Evolutionary conservation across 768 basidiomycete species (phyloP).

Genomic region (Leccinum variicolor): DNA sequence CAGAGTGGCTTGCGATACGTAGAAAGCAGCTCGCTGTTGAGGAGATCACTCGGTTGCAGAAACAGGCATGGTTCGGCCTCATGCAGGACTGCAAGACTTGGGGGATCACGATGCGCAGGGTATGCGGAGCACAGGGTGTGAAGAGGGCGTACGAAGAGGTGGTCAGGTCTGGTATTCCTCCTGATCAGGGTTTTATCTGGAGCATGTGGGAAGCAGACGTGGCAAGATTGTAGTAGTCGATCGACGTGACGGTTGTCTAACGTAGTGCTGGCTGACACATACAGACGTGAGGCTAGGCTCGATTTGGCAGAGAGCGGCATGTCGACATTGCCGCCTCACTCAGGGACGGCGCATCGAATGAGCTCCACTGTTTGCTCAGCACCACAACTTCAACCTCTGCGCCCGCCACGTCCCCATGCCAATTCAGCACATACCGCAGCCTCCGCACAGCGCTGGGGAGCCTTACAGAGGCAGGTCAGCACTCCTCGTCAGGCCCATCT

Average conservation of each 20-base stretch:
- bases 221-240: slow-evolving; percentile 13
- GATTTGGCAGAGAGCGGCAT: background rate
- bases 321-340: background rate
- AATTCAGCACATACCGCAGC: slow-evolving; percentile 46
- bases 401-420: slow-evolving; percentile 12
- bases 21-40: slow-evolving; percentile 42
- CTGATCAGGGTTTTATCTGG: slow-evolving; percentile 59
- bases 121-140: slow-evolving; percentile 46
- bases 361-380: background rate
- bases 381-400: background rate
- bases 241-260: too few species aligned
- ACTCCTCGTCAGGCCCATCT: background rate
- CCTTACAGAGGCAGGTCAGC: slow-evolving; percentile 38
- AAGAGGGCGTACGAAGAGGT: slow-evolving; percentile 47
- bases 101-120: slow-evolving; percentile 48
- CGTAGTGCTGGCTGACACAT: too few species aligned
- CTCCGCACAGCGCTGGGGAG: slow-evolving; percentile 57
- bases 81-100: slow-evolving; percentile 55
- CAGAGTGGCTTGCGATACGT: slow-evolving; percentile 61
- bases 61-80: slow-evolving; percentile 54
- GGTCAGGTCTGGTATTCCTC: slow-evolving; percentile 44
- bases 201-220: slow-evolving; percentile 54
- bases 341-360: slow-evolving; percentile 3
- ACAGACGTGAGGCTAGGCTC: background rate
- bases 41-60: slow-evolving; percentile 50